Conservation (phyloP, 1,284 basidiomycete genomes). For the Mycocalia duriaeana region DNA sequence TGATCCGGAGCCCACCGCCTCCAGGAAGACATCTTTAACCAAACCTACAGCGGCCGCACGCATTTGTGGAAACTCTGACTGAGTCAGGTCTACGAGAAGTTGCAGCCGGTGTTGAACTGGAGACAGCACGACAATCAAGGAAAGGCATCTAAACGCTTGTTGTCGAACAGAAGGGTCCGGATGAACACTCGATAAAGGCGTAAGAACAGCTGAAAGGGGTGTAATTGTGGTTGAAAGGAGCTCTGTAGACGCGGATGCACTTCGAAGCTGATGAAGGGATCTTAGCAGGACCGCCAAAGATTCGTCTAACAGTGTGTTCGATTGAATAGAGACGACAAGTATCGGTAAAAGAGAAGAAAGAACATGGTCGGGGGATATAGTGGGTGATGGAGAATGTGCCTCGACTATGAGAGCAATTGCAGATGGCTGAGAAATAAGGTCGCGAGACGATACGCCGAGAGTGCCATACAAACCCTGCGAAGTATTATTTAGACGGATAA, state of each 20-base stretch:
- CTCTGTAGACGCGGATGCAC: slow-evolving; percentile 14
- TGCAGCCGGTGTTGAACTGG: slow-evolving; percentile 46
- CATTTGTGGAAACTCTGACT: slow-evolving; percentile 53
- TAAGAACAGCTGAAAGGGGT: slow-evolving; percentile 45
- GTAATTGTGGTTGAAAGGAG: slow-evolving; percentile 40
- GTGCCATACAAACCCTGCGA: slow-evolving; percentile 20
- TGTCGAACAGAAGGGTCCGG: slow-evolving; percentile 54
- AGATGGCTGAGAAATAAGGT: slow-evolving; percentile 20
- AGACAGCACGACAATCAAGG: slow-evolving; percentile 42
- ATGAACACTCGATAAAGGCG: slow-evolving; percentile 54
- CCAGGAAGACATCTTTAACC: slow-evolving; percentile 59
- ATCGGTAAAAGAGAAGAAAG: slow-evolving; percentile 38
- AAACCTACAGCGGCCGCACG: slow-evolving; percentile 61
- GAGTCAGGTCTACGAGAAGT: slow-evolving; percentile 48
- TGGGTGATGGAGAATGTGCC: slow-evolving; percentile 33
- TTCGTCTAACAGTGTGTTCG: slow-evolving; percentile 51
- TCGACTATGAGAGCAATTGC: slow-evolving; percentile 40
- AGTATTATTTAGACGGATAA: slow-evolving; percentile 8
- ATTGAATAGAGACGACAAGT: slow-evolving; percentile 46
- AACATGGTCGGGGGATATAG: slow-evolving; percentile 17
- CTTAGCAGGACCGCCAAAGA: slow-evolving; percentile 49
- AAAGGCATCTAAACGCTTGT: slow-evolving; percentile 54
- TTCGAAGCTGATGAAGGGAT: slow-evolving; percentile 30
- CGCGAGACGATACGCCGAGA: slow-evolving; percentile 14
- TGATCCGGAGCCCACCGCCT: slow-evolving; percentile 33